Evolutionary conservation across 257 asterid genomes (phyloP).

Genomic region (Solanum tacnaense): DNA sequence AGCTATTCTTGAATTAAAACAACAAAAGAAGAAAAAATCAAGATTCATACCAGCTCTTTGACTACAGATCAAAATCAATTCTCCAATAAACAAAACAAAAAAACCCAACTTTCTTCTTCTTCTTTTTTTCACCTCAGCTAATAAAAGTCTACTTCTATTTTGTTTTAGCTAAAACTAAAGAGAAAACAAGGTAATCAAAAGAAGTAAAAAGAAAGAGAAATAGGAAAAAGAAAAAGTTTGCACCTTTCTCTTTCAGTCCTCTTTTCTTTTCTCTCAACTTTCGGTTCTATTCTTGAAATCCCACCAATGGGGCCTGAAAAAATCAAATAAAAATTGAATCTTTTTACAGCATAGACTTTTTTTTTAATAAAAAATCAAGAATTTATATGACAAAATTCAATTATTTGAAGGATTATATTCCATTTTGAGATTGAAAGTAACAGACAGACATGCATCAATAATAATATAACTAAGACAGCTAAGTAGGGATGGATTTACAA

Average conservation of each 20-base stretch:
- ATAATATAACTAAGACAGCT: background rate
- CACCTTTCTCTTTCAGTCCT: background rate
- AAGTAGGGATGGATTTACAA: constrained; percentile 8
- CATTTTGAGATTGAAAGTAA: background rate
- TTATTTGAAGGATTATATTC: background rate
- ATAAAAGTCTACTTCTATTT: background rate
- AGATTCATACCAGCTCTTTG: constrained; percentile 7
- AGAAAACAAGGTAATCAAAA: background rate
- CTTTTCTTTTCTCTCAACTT: background rate
- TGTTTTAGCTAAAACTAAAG: background rate
- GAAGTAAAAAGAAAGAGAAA: background rate
- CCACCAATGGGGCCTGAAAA: background rate
- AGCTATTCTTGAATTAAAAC: background rate
- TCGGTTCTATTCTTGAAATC: background rate
- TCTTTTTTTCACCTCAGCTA: background rate
- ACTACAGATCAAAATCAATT: constrained; percentile 4
- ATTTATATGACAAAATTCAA: background rate
- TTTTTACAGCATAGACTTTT: background rate
- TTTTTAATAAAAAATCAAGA: background rate
- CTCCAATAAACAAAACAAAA: background rate
- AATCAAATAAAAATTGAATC: background rate
- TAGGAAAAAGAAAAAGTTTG: background rate
- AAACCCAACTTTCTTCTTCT: background rate
- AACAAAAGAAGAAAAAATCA: background rate
- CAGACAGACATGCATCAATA: background rate